Evolutionary conservation across 116 monocot genomes (phyloP).

Genomic region (Cymodocea nodosa): DNA sequence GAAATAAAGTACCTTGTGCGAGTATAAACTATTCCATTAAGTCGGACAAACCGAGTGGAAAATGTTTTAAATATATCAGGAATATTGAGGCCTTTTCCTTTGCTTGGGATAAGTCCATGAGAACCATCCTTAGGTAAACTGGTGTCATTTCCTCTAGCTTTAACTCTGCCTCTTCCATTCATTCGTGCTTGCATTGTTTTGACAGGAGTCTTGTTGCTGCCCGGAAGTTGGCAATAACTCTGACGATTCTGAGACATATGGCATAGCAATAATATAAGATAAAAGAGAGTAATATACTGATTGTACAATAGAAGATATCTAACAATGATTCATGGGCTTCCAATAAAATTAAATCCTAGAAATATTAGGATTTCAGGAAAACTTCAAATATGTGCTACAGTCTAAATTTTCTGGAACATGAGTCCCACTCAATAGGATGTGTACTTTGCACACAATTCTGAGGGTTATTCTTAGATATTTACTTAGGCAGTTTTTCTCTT

Average conservation of each 20-base stretch:
- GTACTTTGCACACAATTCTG: too few species aligned
- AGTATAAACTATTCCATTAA: slow-evolving; percentile 94
- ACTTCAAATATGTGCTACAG: too few species aligned
- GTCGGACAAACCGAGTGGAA: slow-evolving; percentile 68
- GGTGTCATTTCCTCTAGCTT: slow-evolving; percentile 27
- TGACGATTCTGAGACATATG: slow-evolving; percentile 60
- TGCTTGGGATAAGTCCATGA: slow-evolving; percentile 14
- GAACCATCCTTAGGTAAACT: slow-evolving; percentile 36
- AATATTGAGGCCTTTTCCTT: slow-evolving; percentile 28
- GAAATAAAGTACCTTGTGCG: slow-evolving; percentile 60
- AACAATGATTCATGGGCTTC: neutral
- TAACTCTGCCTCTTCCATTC: slow-evolving; percentile 54
- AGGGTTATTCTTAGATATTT: too few species aligned
- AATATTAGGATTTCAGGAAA: too few species aligned
- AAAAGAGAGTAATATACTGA: neutral
- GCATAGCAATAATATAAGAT: neutral
- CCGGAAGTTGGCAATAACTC: slow-evolving; percentile 45
- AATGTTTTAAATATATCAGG: slow-evolving; percentile 67
- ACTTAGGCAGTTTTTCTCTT: too few species aligned
- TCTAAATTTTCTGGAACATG: too few species aligned
- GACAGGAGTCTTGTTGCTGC: slow-evolving; percentile 24
- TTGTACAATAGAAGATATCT: neutral
- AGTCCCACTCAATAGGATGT: neutral
- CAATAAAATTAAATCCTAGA: too few species aligned
- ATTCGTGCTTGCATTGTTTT: slow-evolving; percentile 22